Base-by-base conservation (phyloP, 495 filamentous ascomycete species). In the Stereocaulon alpinum region DNA sequence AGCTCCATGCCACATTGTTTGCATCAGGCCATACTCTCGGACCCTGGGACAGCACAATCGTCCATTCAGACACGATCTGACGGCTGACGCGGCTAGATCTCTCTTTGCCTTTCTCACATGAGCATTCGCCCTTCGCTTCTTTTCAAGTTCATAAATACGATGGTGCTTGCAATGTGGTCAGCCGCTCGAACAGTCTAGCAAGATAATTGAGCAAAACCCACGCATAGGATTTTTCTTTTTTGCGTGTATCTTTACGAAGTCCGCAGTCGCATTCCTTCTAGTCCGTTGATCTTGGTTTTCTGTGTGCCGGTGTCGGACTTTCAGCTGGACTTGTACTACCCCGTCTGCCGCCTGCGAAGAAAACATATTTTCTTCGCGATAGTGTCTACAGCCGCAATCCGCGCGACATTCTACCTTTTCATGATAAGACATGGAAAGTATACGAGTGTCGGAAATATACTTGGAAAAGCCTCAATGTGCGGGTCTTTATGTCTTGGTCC, bases 371-470 rank as follows among this genome's bases (percentile, higher is more conserved):
- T 52, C 24, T 34, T 22, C 40, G 17, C 52, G 52, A 43, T 17
- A 15, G 42, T 29, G 34, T 29, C 52, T 37, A 55, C 37, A 55
- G 52, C 52, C 52, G 52, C 52, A 43, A 55, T 40, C 24, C 12
- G 22, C 20, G 15, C 52, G 37, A 55, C 32, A 15, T 6, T 20
- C 52, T 34, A 55, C 20, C 17, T 52, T 34, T 37, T 52, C 29
- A 32, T 32, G 29, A 52, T 52, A 34, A 52, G 49, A 17, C 17
- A 15, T 55, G 11, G 52, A 15, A 55, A 17, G 15, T 17, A 7
- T 43, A 27, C 10, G 37, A 27, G 24, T 42, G 24, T 40, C 52
- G 37, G 52, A 55, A 55, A 55, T 55, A 14, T 20, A 29, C 18
- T 12, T 40, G 52, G 29, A 40, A 43, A 40, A 41, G 52, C 52